Evolutionary conservation across 1,139 yeast species (phyloP).

Genomic region (Debaryomyces nepalensis): DNA sequence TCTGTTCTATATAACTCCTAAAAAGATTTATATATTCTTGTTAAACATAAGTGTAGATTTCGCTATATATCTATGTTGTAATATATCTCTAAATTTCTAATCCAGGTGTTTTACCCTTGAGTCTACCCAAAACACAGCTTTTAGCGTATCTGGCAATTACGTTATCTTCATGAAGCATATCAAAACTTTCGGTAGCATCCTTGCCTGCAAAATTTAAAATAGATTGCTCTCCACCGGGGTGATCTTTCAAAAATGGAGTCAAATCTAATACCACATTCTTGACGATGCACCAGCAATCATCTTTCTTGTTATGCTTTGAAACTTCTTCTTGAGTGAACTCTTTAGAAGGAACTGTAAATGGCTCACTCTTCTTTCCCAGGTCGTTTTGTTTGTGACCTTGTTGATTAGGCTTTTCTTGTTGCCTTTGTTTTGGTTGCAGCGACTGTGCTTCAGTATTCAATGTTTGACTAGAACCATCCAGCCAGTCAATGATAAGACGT

Average conservation of each 20-base stretch:
- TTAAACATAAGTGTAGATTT: constrained; percentile 11
- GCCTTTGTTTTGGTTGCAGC: background rate
- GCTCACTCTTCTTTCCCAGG: constrained; percentile 11
- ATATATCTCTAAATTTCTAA: constrained; percentile 21
- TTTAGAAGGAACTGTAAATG: constrained; percentile 44
- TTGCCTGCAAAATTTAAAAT: constrained; percentile 82
- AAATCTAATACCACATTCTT: constrained; percentile 85
- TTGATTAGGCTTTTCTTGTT: background rate
- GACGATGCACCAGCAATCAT: constrained; percentile 87
- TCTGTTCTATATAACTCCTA: constrained; percentile 3
- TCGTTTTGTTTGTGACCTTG: constrained; percentile 2
- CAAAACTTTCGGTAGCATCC: constrained; percentile 88
- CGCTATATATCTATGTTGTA: constrained; percentile 4
- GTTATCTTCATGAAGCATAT: constrained; percentile 59
- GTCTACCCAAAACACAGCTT: constrained; percentile 51
- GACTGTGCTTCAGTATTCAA: background rate
- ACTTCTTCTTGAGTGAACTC: constrained; percentile 59
- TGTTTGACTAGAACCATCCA: constrained; percentile 11
- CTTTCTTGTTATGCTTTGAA: constrained; percentile 60
- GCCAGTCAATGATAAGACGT: constrained; percentile 38
- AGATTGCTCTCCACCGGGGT: constrained; percentile 87
- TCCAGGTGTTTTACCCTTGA: constrained; percentile 50
- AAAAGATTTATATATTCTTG: constrained; percentile 14
- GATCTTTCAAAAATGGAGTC: constrained; percentile 74
- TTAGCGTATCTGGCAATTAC: constrained; percentile 55